Base-by-base conservation (phyloP, 305 asterid genomes). In the Fraxinus angustifolia region DNA sequence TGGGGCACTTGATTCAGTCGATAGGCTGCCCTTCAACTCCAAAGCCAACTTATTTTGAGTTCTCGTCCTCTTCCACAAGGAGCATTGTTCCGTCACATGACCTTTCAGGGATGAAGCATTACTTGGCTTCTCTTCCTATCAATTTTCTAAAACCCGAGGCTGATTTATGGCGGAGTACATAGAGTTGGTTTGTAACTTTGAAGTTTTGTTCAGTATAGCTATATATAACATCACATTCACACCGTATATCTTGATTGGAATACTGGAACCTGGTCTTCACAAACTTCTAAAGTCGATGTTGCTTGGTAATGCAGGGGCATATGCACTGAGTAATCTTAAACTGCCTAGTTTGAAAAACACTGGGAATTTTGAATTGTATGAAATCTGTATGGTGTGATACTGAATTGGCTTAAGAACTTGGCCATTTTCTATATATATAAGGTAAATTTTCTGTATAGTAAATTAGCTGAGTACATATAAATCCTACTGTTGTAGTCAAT, bases 21-120 rank as follows among this genome's bases (percentile, higher is more conserved):
- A 84, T 93, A 17, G 84, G 97, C 31, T 87, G 96, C 78, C 84
- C 97, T 80, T 95, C 98, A 6, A 92, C 98, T n/a, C 98, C 98
- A 16, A 95, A 90, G 86, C 99, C 99, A 8, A 95, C 97, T 73
- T 95, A 75, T 82, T 95, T 90, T 70, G 94, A 91, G 87, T 83
- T 85, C 71, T 82, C 90, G 77, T 87, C 92, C 17, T 84, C 89
- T 65, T 80, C 91, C 70, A 73, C 50, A 72, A 81, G 78, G 45
- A 84, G 86, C 53, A 78, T 71, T 40, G 74, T 78, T 76, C 88
- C 88, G 36, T 85, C 58, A 75, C 48, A 62, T 85, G 85, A 91
- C 45, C 75, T 88, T 8, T 76, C 88, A 19, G 87, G 84, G 75
- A 73, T 87, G 28, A 86, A 78, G 80, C 84, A 45, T 85, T 85